Evolutionary conservation across 2,329 filamentous ascomycete genomes (phyloP).

Genomic region (Trichophyton benhamiae): DNA sequence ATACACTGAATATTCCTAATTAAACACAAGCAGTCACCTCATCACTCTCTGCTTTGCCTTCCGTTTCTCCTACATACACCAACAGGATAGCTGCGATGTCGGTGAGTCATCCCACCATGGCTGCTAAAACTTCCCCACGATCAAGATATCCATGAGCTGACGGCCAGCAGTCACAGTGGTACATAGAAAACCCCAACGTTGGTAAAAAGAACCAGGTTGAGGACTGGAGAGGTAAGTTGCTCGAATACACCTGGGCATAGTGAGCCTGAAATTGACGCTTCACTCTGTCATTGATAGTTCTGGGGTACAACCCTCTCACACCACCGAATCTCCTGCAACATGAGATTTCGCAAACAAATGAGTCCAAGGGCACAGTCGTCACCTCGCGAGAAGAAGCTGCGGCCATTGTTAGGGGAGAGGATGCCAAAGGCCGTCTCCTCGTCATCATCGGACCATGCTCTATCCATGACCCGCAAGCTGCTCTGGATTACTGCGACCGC

Average conservation of each 20-base stretch:
- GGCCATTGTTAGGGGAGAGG: slow-evolving; percentile 48
- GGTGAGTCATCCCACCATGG: slow-evolving; percentile 5
- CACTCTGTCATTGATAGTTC: slow-evolving; percentile 40
- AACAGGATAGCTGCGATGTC: not conserved
- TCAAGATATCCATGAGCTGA: not conserved
- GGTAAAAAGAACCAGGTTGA: slow-evolving; percentile 62
- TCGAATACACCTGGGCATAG: not conserved
- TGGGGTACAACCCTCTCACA: slow-evolving; percentile 85
- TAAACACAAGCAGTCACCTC: too few relatives aligned
- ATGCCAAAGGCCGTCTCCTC: slow-evolving; percentile 61
- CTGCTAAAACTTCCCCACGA: not conserved
- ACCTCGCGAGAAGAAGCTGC: slow-evolving; percentile 48
- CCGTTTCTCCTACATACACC: too few relatives aligned
- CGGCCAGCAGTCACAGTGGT: slow-evolving; percentile 44
- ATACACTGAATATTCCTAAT: too few relatives aligned
- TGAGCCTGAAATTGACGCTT: slow-evolving; percentile 3
- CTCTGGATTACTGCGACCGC: slow-evolving; percentile 75
- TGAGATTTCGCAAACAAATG: slow-evolving; percentile 54
- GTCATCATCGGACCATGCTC: slow-evolving; percentile 95
- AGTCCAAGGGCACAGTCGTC: slow-evolving; percentile 42
- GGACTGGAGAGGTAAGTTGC: slow-evolving; percentile 66
- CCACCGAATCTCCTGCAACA: slow-evolving; percentile 89
- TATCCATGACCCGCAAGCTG: slow-evolving; percentile 82
- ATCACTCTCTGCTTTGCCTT: too few relatives aligned
- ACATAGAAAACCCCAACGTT: slow-evolving; percentile 65